Evolutionary conservation across 345 rosid species (phyloP), one percentile per base, ranked within the genome.

Genomic region (Chamaenerion angustifolium): DNA sequence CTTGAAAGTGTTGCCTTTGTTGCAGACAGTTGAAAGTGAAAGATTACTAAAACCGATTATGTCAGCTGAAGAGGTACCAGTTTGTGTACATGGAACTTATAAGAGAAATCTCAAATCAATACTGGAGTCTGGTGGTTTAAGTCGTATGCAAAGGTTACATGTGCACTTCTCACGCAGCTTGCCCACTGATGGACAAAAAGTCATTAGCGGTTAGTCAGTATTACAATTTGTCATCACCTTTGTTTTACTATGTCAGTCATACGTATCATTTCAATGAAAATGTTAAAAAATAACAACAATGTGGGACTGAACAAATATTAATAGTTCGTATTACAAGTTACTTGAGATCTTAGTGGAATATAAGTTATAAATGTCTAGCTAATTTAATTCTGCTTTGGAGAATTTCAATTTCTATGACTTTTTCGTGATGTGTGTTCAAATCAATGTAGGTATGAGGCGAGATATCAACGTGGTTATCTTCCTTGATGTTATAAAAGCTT

Each of bases 71-170:
- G 93, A 86, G 68, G 73, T 76, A 57, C 77, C 77, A 50, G 96
- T 83, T 46, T 90, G 98, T 59, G 82, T 87, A 14, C 98, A 90
- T 66, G 98, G 98, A 57, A 86, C 96, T 40, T 83, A 83, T 61
- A 83, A 43, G 70, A 79, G 64, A 69, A 75, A 76, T 60, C 48
- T 86, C 66, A 85, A 81, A 55, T 81, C 93, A 6, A 81, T 86
- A 49, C 71, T 90, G 70, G 71, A 72, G 37, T 73, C 69, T 13
- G 98, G 96, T 10, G 98, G 96, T 10, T 68, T 92, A 69, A 87
- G 84, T 55, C 75, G 83, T 37, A 82, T 92, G 98, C 64, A 78
- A 52, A 73, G 96, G 67, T 56, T 83, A 65, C 96, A 92, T 46
- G 74, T 92, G 45, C 96, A 87, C 76, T 92, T 92, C 71, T 78